These are phyloP conservation scores for Selaginella tamariscina DNA, from an alignment of 75 land plant genomes.

Conservation along the genomic window DNA sequence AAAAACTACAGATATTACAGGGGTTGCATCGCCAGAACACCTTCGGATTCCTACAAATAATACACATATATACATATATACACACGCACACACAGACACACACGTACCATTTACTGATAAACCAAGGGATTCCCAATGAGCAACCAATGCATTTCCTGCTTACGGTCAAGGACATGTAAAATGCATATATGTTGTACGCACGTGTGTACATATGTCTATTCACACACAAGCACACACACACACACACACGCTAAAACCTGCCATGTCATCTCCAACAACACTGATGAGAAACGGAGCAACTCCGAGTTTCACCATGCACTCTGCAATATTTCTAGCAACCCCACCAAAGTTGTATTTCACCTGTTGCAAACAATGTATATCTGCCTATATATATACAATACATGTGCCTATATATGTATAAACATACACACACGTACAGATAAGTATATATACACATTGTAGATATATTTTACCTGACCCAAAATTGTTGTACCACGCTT, in stretches of 20 bases:
- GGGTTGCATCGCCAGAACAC: slow-evolving; percentile 38
- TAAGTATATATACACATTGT: neutral
- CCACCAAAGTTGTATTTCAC: slow-evolving; percentile 61
- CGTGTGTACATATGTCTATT: too few relatives aligned
- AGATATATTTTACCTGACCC: slow-evolving; percentile 41
- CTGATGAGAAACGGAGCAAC: slow-evolving; percentile 60
- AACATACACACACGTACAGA: neutral
- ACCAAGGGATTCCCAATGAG: slow-evolving; percentile 62
- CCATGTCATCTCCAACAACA: slow-evolving; percentile 61
- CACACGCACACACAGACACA: neutral
- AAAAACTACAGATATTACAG: slow-evolving; percentile 66
- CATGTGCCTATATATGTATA: neutral
- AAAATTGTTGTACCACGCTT: slow-evolving; percentile 75
- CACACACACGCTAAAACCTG: too few relatives aligned
- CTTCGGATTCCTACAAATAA: slow-evolving; percentile 48
- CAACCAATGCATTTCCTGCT: slow-evolving; percentile 54
- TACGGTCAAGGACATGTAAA: too few relatives aligned
- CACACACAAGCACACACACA: too few relatives aligned
- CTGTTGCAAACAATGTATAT: slow-evolving; percentile 22
- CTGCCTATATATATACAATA: neutral
- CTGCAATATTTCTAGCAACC: slow-evolving; percentile 88
- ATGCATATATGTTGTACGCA: too few relatives aligned
- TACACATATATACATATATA: neutral
- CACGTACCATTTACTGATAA: slow-evolving; percentile 52
- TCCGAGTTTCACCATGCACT: slow-evolving; percentile 77